Evolutionary conservation across 495 filamentous ascomycete species (phyloP).

Genomic region (Annulohypoxylon nitens): DNA sequence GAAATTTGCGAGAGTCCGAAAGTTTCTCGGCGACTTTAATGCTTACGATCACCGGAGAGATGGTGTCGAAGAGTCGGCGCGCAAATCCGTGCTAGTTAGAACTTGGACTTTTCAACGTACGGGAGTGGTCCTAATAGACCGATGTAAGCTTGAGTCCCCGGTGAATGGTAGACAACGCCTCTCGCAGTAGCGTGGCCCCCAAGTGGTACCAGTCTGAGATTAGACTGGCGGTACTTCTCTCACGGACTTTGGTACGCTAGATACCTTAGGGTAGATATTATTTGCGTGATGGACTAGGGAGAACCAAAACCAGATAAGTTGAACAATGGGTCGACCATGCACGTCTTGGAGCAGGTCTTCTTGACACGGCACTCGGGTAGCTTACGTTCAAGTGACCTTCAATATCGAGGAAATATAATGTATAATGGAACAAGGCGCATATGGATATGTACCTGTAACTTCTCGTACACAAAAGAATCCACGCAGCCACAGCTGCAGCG

Average conservation of each 20-base stretch:
- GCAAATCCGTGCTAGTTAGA: not conserved
- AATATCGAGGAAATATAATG: slow-evolving; percentile 8
- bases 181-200: slow-evolving; percentile 13
- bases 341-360: not conserved
- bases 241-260: not conserved
- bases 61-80: not conserved
- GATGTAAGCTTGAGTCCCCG: slow-evolving; percentile 8
- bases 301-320: not conserved
- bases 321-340: not conserved
- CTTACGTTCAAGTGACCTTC: not conserved
- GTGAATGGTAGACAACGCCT: slow-evolving; percentile 9
- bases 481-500: not conserved
- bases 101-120: slow-evolving; percentile 10
- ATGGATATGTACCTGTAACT: not conserved
- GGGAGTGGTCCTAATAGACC: not conserved
- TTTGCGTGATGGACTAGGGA: not conserved
- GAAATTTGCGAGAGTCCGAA: not conserved
- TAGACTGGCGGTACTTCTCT: not conserved
- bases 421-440: not conserved
- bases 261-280: not conserved
- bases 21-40: not conserved
- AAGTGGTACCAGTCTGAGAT: slow-evolving; percentile 13
- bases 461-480: slow-evolving; percentile 16
- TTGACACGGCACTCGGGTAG: not conserved
- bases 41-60: not conserved